Percentiles rank a stretch among this genome's conserved stretches.
Conservation (phyloP, 2,329 filamentous ascomycete species). For the Helminthosporium solani region DNA sequence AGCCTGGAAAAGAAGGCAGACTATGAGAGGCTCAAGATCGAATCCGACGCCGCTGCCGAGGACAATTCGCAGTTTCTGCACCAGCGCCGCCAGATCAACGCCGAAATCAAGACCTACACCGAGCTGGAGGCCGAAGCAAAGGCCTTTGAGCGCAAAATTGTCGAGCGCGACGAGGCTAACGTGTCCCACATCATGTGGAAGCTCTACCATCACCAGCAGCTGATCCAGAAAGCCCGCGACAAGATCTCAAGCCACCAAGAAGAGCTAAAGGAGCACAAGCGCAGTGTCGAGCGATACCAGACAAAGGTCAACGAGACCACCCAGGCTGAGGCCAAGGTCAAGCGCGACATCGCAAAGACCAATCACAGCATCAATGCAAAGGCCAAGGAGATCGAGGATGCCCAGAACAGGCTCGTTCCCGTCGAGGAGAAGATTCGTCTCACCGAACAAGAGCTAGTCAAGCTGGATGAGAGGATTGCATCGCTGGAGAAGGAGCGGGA, state of each 20-base stretch:
- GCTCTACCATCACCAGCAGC: constrained; percentile 88
- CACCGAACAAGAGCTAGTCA: constrained; percentile 68
- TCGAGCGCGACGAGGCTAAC: constrained; percentile 86
- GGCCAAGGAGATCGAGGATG: constrained; percentile 83
- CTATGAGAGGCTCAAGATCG: constrained; percentile 85
- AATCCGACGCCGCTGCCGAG: constrained; percentile 83
- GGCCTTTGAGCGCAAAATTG: constrained; percentile 84
- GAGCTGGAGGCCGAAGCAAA: constrained; percentile 96
- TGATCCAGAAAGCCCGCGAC: constrained; percentile 87
- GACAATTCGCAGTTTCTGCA: constrained; percentile 87
- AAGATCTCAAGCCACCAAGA: constrained; percentile 93
- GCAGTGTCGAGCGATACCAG: constrained; percentile 84
- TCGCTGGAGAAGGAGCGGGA: constrained; percentile 76
- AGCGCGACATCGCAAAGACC: constrained; percentile 74
- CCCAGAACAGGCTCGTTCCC: constrained; percentile 80
- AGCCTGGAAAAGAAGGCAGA: constrained; percentile 92
- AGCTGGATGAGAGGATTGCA: constrained; percentile 66
- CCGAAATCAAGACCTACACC: constrained; percentile 95
- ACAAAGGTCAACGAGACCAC: constrained; percentile 76
- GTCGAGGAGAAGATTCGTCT: constrained; percentile 86
- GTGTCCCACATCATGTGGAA: constrained; percentile 96
- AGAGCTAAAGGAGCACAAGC: constrained; percentile 87
- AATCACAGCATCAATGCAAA: constrained; percentile 83
- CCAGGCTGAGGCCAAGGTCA: constrained; percentile 76
- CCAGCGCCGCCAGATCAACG: constrained; percentile 89